Percentiles rank a stretch among this genome's conserved stretches.
Evolutionary conservation across 305 asterid species (phyloP).

Genomic region (Caryopteris hybrid): DNA sequence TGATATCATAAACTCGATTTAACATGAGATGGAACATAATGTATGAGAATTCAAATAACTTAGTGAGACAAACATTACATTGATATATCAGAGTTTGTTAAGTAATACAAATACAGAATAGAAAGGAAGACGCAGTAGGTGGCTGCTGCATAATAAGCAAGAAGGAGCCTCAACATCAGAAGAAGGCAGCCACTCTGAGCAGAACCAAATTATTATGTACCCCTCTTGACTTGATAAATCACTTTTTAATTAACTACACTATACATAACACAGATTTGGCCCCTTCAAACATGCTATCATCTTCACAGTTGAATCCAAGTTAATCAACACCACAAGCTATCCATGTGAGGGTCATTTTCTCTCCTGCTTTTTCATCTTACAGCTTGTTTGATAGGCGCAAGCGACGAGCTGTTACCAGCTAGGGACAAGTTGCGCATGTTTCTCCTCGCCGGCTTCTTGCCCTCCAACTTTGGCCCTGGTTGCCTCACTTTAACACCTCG

Average conservation of each 20-base stretch:
- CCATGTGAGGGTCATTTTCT: not conserved
- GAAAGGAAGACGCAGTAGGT: too few relatives aligned
- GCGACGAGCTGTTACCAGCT: conserved; percentile 35
- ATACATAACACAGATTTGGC: conserved; percentile 13
- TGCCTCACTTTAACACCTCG: conserved; percentile 91
- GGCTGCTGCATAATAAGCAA: not conserved
- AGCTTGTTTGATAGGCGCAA: conserved; percentile 38
- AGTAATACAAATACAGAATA: too few relatives aligned
- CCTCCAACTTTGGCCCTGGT: conserved; percentile 54
- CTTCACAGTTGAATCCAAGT: not conserved
- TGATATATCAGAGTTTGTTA: too few relatives aligned
- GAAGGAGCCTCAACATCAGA: conserved; percentile 7
- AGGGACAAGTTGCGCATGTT: conserved; percentile 37
- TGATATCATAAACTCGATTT: too few relatives aligned
- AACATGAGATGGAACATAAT: too few relatives aligned
- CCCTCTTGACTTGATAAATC: not conserved
- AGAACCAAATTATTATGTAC: conserved; percentile 24
- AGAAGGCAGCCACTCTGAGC: not conserved
- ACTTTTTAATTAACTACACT: conserved; percentile 2
- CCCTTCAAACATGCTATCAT: not conserved
- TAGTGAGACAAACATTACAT: too few relatives aligned
- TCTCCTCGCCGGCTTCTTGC: conserved; percentile 63
- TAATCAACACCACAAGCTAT: not conserved
- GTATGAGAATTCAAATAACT: too few relatives aligned
- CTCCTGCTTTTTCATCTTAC: conserved; percentile 20